Evolutionary conservation across 768 basidiomycete genomes (phyloP), one percentile per base, ranked within the genome.

Genomic region (Mycena crocata): DNA sequence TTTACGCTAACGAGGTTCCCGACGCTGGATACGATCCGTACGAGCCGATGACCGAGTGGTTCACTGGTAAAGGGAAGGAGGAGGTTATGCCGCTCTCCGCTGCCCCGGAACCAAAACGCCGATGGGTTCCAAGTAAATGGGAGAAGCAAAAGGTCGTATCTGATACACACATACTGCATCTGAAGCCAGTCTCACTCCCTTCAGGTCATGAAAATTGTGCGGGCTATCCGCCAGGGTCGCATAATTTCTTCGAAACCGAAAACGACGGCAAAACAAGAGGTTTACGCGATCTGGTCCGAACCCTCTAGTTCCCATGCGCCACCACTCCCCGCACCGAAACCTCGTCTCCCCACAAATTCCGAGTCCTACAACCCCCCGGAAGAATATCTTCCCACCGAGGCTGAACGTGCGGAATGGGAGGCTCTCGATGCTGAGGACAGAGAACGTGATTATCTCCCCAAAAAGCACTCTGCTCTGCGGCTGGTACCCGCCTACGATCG

Each of bases 121-220:
- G 98, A 50, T 99, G 96, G 90, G 87, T 98, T 15, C 95, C 96
- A 17, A 97, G 95, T 81, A 99, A 96, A 83, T 99, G 98, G 98
- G 98, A 99, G 81, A 98, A 98, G 80, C 91, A 98, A 86, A 99
- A 99, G 89, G 96, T 95, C 73, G 58, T 76, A 63, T 42, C 5
- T 44, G 51, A 54, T 4, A 24, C 34, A n/a, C 19, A n/a, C 52
- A 35, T 39, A 21, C 17, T n/a, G 37, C 48, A 21, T 35, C 51
- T 28, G 34, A 13, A 3, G 34, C 23, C 42, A 30, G 26, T 68
- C 40, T 50, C 34, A 31, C 14, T 37, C 55, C 40, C 44, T 57
- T n/a, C 70, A 98, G 96, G 89, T 99, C 71, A 96, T 99, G 95
- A 99, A 99, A 87, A 98, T 99, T 67, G 96, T 99, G 67, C 95